Evolutionary conservation across 495 filamentous ascomycete genomes (phyloP).

Genomic region (Tuber indicum): DNA sequence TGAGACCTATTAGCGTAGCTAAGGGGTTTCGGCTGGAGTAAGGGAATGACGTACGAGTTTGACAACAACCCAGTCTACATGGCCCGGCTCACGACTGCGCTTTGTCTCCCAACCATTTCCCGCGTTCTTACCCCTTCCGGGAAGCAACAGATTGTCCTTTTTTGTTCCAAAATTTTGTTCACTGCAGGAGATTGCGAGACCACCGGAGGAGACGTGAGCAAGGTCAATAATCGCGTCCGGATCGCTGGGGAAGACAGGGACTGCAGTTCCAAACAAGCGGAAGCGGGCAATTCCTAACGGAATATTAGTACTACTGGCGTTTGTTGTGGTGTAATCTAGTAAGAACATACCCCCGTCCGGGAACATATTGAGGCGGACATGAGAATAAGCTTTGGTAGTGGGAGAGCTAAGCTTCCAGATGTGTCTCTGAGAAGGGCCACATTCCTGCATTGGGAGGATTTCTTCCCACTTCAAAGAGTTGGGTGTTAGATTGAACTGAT

Average conservation of each 20-base stretch:
- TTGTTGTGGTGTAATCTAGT: neutral
- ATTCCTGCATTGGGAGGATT: conserved; percentile 62
- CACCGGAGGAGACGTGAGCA: conserved; percentile 74
- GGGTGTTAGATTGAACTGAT: neutral
- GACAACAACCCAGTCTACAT: conserved; percentile 82
- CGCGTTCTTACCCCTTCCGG: conserved; percentile 84
- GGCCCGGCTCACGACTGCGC: conserved; percentile 64
- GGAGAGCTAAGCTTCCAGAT: conserved; percentile 64
- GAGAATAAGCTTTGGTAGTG: conserved; percentile 64
- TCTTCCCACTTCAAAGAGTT: conserved; percentile 56
- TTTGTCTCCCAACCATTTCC: conserved; percentile 93
- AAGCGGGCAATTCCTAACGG: conserved; percentile 67
- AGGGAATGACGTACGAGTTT: conserved; percentile 46
- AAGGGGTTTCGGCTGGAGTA: neutral
- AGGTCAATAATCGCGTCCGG: conserved; percentile 66
- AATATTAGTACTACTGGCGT: neutral
- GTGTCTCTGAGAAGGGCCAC: conserved; percentile 68
- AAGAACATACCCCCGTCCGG: conserved; percentile 62
- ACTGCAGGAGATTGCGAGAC: conserved; percentile 64
- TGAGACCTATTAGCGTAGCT: neutral
- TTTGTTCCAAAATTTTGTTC: conserved; percentile 83
- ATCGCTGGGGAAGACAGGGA: conserved; percentile 62
- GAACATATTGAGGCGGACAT: conserved; percentile 82
- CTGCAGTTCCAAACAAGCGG: conserved; percentile 69
- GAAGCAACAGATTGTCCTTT: conserved; percentile 68